A percentile compares a stretch with the other conserved stretches of the same genome.
These are phyloP conservation scores for Trifolium dubium DNA, from an alignment of 306 rosid genomes.

Conservation along the genomic window DNA sequence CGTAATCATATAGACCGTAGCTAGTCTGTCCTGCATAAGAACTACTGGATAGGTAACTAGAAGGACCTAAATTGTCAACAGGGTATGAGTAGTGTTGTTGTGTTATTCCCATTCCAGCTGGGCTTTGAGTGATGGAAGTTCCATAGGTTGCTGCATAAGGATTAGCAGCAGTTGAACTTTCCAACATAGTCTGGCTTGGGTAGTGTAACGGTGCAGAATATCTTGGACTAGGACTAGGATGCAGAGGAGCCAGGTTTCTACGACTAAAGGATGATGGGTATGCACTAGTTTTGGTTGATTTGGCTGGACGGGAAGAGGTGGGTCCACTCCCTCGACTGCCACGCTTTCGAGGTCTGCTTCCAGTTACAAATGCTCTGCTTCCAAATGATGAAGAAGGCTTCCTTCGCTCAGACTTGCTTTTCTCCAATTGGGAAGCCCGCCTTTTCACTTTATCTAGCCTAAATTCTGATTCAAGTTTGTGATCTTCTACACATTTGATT, in stretches of 20 bases:
- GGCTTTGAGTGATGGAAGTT: constrained; percentile 58
- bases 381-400: constrained; percentile 47
- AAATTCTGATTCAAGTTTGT: constrained; percentile 79
- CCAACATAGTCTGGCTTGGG: constrained; percentile 58
- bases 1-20: constrained; percentile 61
- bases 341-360: constrained; percentile 53
- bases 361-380: neutral
- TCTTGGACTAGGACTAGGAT: constrained; percentile 63
- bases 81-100: constrained; percentile 69
- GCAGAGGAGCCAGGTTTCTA: constrained; percentile 64
- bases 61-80: constrained; percentile 52
- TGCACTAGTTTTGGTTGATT: constrained; percentile 56
- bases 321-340: constrained; percentile 53
- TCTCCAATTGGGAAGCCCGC: constrained; percentile 61
- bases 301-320: constrained; percentile 63
- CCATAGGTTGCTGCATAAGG: constrained; percentile 64
- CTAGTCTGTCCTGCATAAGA: constrained; percentile 66
- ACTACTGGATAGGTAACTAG: constrained; percentile 49
- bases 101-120: constrained; percentile 60
- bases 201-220: constrained; percentile 60
- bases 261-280: constrained; percentile 59
- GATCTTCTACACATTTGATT: constrained; percentile 85
- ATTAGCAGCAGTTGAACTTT: constrained; percentile 52
- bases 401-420: constrained; percentile 65
- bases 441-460: constrained; percentile 60